Evolutionary conservation across 768 basidiomycete species (phyloP), one percentile per base, ranked within the genome.

Genomic region (Rhizopogon salebrosus): DNA sequence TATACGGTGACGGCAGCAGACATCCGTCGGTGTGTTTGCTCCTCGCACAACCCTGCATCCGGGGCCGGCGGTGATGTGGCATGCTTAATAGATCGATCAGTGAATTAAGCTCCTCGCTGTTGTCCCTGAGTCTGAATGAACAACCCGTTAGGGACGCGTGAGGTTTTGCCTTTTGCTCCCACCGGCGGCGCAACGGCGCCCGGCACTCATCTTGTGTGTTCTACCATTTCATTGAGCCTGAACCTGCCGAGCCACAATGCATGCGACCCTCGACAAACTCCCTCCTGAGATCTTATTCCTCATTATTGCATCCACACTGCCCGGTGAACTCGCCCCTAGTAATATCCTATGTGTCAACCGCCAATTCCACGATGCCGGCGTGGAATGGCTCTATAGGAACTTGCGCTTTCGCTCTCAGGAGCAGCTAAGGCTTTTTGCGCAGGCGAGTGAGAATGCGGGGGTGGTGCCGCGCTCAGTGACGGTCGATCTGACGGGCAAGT

Each of bases 401-500:
- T 59, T 69, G 35, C 45, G 43, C 22, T 72, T 70, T 34, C 53
- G 53, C 27, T 64, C 64, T 2, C 24, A 39, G 8, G 29, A 53
- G 8, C 70, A 68, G 41, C 56, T 66, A 5, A 51, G 7, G 18
- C 57, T 54, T 43, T 66, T 62, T 43, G 48, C 41, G 4, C 54
- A 52, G 35, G 42, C 13, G n/a, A 13, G 38, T 18, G 6, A 37
- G 16, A 50, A 52, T 41, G 54, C 49, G 5, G 54, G 64, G 24
- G 64, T 65, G 41, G 43, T 57, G 16, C 69, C 69, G 3, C 65
- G 56, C 37, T 58, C 62, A 6, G 41, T 75, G 34, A 50, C 31
- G 2, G 57, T 73, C 22, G 60, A 63, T 18, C 54, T 72, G 22
- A 53, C 66, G 3, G 70, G 71, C 7, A 70, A 62, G 6, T 56